These are phyloP conservation scores for Hymenoscyphus fraxineus DNA, from an alignment of 2,329 filamentous ascomycete genomes.

Conservation along the genomic window DNA sequence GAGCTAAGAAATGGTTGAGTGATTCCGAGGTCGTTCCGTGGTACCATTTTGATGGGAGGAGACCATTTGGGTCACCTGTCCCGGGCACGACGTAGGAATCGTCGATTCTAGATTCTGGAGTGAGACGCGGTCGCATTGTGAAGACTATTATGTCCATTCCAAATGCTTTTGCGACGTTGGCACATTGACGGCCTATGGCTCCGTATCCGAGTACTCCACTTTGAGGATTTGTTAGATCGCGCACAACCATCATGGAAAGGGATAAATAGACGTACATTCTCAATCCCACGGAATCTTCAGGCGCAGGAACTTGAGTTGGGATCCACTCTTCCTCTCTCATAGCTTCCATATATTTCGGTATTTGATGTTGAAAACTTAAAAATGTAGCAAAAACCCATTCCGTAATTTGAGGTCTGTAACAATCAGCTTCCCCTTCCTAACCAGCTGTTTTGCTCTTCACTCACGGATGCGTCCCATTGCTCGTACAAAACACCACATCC, in stretches of 20 bases:
- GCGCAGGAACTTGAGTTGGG: neutral
- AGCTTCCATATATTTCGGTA: constrained; percentile 32
- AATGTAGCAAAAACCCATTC: constrained; percentile 41
- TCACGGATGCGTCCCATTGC: constrained; percentile 43
- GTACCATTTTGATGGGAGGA: constrained; percentile 50
- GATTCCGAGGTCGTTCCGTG: constrained; percentile 42
- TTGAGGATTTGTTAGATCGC: neutral
- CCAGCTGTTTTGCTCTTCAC: constrained; percentile 26
- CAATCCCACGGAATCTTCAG: constrained; percentile 7
- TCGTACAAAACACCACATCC: constrained; percentile 39
- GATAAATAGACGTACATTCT: neutral
- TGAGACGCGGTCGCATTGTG: constrained; percentile 65
- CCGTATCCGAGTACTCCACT: constrained; percentile 45
- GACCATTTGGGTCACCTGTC: constrained; percentile 53
- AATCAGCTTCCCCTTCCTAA: neutral
- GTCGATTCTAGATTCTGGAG: constrained; percentile 61
- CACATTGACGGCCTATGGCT: constrained; percentile 50
- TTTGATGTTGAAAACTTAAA: constrained; percentile 36
- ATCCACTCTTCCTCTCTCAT: constrained; percentile 34
- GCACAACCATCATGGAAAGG: neutral
- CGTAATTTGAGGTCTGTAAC: constrained; percentile 37
- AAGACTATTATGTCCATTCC: constrained; percentile 73
- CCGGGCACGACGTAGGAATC: constrained; percentile 63
- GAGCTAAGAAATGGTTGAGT: constrained; percentile 48
- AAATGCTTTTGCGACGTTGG: constrained; percentile 57